Evolutionary conservation across 2,329 filamentous ascomycete species (phyloP), one percentile per base, ranked within the genome.

Genomic region (Elsinoe batatas): DNA sequence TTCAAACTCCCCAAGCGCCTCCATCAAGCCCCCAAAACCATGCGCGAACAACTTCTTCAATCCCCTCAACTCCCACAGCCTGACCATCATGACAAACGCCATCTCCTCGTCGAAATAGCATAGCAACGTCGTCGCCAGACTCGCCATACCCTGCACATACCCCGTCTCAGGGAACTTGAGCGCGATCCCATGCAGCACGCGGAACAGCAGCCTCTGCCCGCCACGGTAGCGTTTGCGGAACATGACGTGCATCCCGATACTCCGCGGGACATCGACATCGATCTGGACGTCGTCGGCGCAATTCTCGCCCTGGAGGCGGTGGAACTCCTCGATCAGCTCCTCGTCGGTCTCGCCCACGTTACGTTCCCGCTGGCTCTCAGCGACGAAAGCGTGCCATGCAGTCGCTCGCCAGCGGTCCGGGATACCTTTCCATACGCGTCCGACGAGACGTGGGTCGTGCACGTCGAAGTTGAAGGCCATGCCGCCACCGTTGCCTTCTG

Each of bases 81-180:
- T 82, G n/a, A 94, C 91, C 54, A 97, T 75, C 93, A 98, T 97
- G 47, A 97, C 82, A 64, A 98, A 98, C 5, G 88, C 84, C 63
- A 83, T 83, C 69, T 96, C 93, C 70, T 98, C 93, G 61, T 97
- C 91, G 69, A 91, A 98, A 68, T 98, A 98, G 67, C 91, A 95
- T 5, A 98, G 80, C 17, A 98, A 75, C 0, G 93, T 97, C 1
- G 91, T 91, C 1, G 88, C 91, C 37, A 97, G 76, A 18, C 90
- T 88, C 13, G 91, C 93, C 93, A 98, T 98, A 54, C 93, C 93
- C 71, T 98, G 93, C 0, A 97, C 93, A 68, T 98, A 98, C 26
- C 93, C 93, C 5, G 88, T 93, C 20, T 87, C 85, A 0, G 89
- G 88, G 61, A 91, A 91, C 68, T 96, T 94, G 10, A 98, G 79